A percentile compares a stretch with the other conserved stretches of the same genome.
Conservation (phyloP, 2,329 filamentous ascomycete species). For the Aureobasidium sp. region DNA sequence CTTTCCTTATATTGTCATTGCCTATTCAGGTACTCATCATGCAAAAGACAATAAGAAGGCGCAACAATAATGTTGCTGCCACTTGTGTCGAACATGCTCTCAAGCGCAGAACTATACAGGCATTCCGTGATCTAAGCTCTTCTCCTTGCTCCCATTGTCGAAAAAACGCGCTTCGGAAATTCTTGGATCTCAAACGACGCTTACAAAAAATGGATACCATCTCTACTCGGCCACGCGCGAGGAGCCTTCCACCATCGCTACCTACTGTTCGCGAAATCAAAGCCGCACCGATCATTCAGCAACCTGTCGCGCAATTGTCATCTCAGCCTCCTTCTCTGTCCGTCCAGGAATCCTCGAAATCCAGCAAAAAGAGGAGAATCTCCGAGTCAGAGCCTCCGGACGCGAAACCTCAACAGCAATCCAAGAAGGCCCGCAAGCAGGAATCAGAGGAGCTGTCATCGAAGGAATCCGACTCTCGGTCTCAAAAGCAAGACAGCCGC, state of each 20-base stretch:
- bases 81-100: conserved; percentile 2
- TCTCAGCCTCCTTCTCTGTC: background rate
- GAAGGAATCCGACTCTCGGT: background rate
- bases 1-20: background rate
- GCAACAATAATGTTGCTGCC: conserved; percentile 12
- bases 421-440: background rate
- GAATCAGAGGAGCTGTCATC: background rate
- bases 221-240: background rate
- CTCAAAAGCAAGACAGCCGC: background rate
- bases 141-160: conserved; percentile 12
- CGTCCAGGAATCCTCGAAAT: background rate
- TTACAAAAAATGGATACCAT: background rate
- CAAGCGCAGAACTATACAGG: background rate
- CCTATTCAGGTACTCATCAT: background rate
- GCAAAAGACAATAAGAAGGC: conserved; percentile 4
- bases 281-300: background rate
- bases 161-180: background rate
- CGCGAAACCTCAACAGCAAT: background rate
- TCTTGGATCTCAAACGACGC: conserved; percentile 3
- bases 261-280: background rate
- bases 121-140: conserved; percentile 2
- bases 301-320: background rate
- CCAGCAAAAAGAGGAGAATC: conserved; percentile 15
- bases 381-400: conserved; percentile 16
- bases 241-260: background rate